Evolutionary conservation across 164 flowering plant species (phyloP).

Genomic region (Akebia trifoliata): DNA sequence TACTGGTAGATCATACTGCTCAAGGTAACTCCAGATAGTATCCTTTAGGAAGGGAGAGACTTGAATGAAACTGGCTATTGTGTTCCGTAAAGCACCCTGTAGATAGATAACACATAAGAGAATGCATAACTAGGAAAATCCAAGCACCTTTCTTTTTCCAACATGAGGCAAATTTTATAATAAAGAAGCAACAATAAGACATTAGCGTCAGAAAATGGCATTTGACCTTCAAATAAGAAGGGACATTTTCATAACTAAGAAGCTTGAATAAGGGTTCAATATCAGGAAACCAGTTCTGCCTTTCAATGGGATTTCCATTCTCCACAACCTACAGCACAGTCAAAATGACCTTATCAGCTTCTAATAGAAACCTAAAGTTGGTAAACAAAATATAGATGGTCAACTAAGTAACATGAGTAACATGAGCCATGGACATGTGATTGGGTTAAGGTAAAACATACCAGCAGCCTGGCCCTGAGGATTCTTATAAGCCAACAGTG

Average conservation of each 20-base stretch:
- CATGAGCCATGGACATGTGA: too few relatives aligned
- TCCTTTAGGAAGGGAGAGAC: slow-evolving; percentile 74
- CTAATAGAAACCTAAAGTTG: background rate
- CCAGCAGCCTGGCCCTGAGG: too few relatives aligned
- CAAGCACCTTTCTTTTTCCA: background rate
- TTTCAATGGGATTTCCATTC: slow-evolving; percentile 76
- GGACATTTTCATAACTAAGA: slow-evolving; percentile 91
- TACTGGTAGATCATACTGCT: slow-evolving; percentile 96
- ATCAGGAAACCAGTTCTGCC: slow-evolving; percentile 90
- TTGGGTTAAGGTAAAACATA: too few relatives aligned
- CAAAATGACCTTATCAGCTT: background rate
- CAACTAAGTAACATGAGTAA: too few relatives aligned
- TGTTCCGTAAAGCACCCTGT: slow-evolving; percentile 89
- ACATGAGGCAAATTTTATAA: background rate
- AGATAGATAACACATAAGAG: slow-evolving; percentile 6
- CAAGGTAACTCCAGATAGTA: slow-evolving; percentile 87
- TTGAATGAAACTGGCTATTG: slow-evolving; percentile 65
- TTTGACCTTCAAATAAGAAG: slow-evolving; percentile 87
- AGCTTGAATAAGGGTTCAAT: slow-evolving; percentile 97
- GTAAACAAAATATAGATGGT: too few relatives aligned
- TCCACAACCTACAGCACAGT: slow-evolving; percentile 61
- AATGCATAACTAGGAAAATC: background rate
- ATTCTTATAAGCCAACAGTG: too few relatives aligned
- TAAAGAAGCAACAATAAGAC: background rate
- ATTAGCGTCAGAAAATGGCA: slow-evolving; percentile 6